Evolutionary conservation across 495 filamentous ascomycete genomes (phyloP).

Genomic region (Immersiella caudata): DNA sequence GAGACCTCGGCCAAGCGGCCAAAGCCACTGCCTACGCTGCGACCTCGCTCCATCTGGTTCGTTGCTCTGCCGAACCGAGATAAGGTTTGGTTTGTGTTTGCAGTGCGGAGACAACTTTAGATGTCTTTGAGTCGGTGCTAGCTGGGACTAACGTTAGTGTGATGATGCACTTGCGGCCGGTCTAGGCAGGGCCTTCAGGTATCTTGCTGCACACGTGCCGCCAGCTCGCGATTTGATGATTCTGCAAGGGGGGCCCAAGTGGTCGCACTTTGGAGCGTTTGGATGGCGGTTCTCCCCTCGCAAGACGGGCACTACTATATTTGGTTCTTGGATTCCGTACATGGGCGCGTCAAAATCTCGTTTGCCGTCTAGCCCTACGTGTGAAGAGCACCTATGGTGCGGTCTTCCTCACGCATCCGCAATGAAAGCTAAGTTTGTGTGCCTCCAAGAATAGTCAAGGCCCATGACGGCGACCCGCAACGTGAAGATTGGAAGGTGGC

Average conservation of each 20-base stretch:
- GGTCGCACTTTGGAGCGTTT: neutral
- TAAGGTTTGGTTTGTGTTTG: conserved; percentile 13
- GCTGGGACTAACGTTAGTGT: neutral
- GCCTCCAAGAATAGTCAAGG: neutral
- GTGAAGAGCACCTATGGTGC: no score
- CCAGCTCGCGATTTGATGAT: neutral
- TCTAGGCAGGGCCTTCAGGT: no score
- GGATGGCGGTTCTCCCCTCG: neutral
- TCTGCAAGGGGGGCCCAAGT: neutral
- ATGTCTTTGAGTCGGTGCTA: neutral
- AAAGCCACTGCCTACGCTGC: neutral
- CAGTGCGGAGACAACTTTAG: neutral
- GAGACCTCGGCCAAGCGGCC: neutral
- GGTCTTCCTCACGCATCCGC: no score
- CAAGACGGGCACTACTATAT: neutral
- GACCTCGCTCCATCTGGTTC: neutral
- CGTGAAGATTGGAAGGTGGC: neutral
- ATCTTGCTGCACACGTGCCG: neutral
- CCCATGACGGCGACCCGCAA: neutral
- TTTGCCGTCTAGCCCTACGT: no score
- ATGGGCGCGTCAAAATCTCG: no score
- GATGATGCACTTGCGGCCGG: no score
- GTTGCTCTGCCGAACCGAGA: conserved; percentile 2
- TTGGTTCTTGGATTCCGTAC: neutral
- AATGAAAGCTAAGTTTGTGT: neutral